A percentile compares a stretch with the other conserved stretches of the same genome.
Evolutionary conservation across 1,139 yeast genomes (phyloP).

Genomic region (Geotrichum siamense): DNA sequence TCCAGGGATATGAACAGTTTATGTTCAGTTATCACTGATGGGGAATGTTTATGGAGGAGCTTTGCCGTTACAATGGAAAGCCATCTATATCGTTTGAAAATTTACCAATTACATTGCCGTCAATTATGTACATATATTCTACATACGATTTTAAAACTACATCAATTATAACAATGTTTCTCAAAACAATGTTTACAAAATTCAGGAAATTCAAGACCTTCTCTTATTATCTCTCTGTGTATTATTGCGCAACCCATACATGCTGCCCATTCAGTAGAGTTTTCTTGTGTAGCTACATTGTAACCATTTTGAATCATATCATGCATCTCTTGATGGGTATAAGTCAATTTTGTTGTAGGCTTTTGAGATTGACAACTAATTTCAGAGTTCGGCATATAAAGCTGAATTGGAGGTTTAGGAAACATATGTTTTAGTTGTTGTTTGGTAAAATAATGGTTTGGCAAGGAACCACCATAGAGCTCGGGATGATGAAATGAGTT

Average conservation of each 20-base stretch:
- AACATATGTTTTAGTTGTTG: neutral
- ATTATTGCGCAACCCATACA: constrained; percentile 79
- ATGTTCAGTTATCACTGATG: too few species aligned
- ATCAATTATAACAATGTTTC: constrained; percentile 43
- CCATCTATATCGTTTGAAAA: too few species aligned
- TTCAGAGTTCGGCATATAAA: constrained; percentile 50
- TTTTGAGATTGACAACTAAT: constrained; percentile 43
- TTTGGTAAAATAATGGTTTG: neutral
- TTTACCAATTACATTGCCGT: too few species aligned
- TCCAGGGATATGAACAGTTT: too few species aligned
- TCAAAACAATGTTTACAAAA: constrained; percentile 63
- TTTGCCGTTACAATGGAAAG: too few species aligned
- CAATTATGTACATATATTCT: too few species aligned
- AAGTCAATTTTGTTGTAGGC: constrained; percentile 41
- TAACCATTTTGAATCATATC: constrained; percentile 48
- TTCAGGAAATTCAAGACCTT: constrained; percentile 50
- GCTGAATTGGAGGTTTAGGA: constrained; percentile 42
- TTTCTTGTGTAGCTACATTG: constrained; percentile 42
- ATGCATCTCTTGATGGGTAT: constrained; percentile 40
- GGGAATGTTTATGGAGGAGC: too few species aligned
- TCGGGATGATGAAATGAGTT: constrained; percentile 47
- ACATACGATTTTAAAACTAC: too few species aligned
- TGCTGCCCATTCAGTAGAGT: constrained; percentile 52
- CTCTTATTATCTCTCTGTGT: constrained; percentile 64
- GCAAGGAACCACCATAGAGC: constrained; percentile 16